A percentile compares a stretch with the other conserved stretches of the same genome.
These are phyloP conservation scores for Chlorophyllum brunneum DNA, from an alignment of 768 basidiomycete genomes.

Conservation along the genomic window DNA sequence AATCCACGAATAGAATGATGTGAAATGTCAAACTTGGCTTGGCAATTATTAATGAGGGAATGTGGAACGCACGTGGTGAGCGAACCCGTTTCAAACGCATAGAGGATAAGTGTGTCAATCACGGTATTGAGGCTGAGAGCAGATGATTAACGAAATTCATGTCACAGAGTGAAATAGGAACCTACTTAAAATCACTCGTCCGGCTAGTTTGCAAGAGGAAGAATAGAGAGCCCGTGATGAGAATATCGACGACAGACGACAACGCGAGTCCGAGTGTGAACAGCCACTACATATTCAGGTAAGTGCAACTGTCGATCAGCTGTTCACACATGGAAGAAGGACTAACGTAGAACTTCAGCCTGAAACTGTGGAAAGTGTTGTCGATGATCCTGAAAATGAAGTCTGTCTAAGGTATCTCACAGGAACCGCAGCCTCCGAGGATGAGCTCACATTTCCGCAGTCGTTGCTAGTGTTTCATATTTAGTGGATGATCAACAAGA, in stretches of 20 bases:
- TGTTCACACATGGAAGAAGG: neutral
- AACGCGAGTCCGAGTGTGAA: constrained; percentile 50
- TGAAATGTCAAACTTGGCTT: neutral
- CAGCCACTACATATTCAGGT: constrained; percentile 39
- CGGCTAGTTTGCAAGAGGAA: constrained; percentile 36
- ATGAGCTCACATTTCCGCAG: constrained; percentile 23
- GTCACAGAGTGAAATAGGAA: neutral
- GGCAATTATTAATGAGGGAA: too few relatives aligned
- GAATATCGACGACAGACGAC: constrained; percentile 44
- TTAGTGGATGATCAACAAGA: neutral
- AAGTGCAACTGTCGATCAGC: neutral
- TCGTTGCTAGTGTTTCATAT: constrained; percentile 21
- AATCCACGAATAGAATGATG: neutral
- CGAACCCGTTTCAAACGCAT: constrained; percentile 50
- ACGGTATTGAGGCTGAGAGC: constrained; percentile 37
- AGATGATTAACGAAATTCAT: neutral
- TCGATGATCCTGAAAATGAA: neutral
- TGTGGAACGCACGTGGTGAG: constrained; percentile 37
- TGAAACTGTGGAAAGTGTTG: constrained; percentile 10
- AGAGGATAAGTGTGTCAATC: constrained; percentile 43
- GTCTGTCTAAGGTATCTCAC: too few relatives aligned
- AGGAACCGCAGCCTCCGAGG: too few relatives aligned
- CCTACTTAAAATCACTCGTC: constrained; percentile 35
- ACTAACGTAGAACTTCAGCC: constrained; percentile 18
- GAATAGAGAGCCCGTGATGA: constrained; percentile 43